Conservation (phyloP, 1,284 basidiomycete genomes). For the Leccinum pachyderme region DNA sequence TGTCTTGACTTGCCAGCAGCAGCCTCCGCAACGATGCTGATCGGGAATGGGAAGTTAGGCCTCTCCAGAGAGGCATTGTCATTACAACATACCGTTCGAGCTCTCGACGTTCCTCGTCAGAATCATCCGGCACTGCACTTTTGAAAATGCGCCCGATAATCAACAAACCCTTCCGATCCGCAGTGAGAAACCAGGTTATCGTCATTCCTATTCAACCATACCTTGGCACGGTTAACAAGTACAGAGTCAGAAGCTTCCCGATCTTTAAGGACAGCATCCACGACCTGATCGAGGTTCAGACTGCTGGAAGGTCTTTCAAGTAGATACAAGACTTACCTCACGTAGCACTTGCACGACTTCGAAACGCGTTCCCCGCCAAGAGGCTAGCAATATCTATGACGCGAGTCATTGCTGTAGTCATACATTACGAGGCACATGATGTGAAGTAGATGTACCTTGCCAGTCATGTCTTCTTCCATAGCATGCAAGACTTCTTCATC, state of each 20-base stretch:
- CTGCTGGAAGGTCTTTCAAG: background rate
- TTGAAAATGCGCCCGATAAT: conserved; percentile 88
- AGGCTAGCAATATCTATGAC: conserved; percentile 82
- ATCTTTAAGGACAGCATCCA: conserved; percentile 82
- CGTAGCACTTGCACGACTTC: conserved; percentile 86
- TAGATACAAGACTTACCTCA: conserved; percentile 45
- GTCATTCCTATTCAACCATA: conserved; percentile 27
- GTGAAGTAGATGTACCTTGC: conserved; percentile 56
- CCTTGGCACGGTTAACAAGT: conserved; percentile 81
- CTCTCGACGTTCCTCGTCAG: conserved; percentile 88
- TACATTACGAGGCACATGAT: background rate
- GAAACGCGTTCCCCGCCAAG: conserved; percentile 92
- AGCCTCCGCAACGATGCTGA: conserved; percentile 69
- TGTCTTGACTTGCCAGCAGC: conserved; percentile 65
- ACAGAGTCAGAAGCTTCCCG: conserved; percentile 66
- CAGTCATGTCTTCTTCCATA: conserved; percentile 92
- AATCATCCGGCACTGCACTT: conserved; percentile 77
- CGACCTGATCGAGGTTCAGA: conserved; percentile 45
- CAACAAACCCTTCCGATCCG: conserved; percentile 62
- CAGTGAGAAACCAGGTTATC: conserved; percentile 9
- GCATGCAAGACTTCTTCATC: conserved; percentile 82
- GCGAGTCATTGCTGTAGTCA: background rate
- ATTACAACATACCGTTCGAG: conserved; percentile 68
- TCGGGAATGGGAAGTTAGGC: background rate
- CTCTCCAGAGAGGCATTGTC: background rate